Percentiles rank a stretch among this genome's conserved stretches.
phyloP scores from a whole-genome alignment of 768 basidiomycete genomes.

The Cystoderma amianthinum region DNA sequence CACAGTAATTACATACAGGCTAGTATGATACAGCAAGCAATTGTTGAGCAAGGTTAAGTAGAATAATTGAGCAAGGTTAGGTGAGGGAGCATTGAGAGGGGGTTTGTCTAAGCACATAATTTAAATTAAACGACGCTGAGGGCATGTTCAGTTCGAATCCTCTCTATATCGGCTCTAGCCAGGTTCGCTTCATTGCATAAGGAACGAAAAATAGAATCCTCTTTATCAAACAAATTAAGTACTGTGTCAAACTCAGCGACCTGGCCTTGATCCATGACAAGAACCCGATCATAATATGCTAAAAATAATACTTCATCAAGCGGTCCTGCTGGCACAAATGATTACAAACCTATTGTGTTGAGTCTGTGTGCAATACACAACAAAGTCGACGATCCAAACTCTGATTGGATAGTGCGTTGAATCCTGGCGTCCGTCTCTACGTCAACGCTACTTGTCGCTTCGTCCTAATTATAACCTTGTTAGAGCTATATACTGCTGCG shows the following conservation, averaged over 20 bases:
- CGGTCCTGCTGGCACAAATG: neutral
- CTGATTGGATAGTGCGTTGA: slow-evolving; percentile 58
- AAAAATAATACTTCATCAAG: slow-evolving; percentile 2
- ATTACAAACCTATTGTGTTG: slow-evolving; percentile 44
- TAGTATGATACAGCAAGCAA: no score
- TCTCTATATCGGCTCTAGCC: slow-evolving; percentile 46
- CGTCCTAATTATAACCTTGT: slow-evolving; percentile 33
- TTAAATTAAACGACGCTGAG: no score
- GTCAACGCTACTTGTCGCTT: slow-evolving; percentile 57
- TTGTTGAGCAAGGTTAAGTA: no score
- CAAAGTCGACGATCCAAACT: slow-evolving; percentile 48
- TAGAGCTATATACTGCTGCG: neutral
- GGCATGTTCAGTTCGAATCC: no score
- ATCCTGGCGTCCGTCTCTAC: slow-evolving; percentile 56
- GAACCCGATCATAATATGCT: slow-evolving; percentile 62
- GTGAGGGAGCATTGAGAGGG: no score
- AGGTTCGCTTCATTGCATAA: slow-evolving; percentile 64
- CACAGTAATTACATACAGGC: no score
- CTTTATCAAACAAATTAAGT: slow-evolving; percentile 52
- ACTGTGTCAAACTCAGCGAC: slow-evolving; percentile 76
- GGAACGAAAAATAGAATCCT: slow-evolving; percentile 61
- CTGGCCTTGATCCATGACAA: slow-evolving; percentile 69
- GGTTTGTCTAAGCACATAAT: no score
- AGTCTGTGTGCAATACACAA: slow-evolving; percentile 53
- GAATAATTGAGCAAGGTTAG: no score